These are phyloP conservation scores for Penicillium tannophilum DNA, from an alignment of 495 filamentous ascomycete genomes.

Conservation along the genomic window DNA sequence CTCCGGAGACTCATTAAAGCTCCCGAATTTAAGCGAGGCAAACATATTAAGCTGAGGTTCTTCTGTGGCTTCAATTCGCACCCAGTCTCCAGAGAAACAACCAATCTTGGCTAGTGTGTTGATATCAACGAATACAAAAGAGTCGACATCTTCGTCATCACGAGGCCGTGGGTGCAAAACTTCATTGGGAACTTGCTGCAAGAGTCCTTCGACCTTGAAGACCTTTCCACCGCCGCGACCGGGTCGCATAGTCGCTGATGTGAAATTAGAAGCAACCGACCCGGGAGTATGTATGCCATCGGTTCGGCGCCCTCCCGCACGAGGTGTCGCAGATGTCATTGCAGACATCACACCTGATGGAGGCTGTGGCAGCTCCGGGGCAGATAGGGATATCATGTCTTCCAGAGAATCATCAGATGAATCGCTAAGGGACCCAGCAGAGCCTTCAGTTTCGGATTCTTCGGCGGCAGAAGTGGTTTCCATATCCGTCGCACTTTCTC, in stretches of 20 bases:
- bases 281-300: conserved; percentile 76
- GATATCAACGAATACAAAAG: conserved; percentile 84
- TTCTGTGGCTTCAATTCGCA: conserved; percentile 73
- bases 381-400: conserved; percentile 80
- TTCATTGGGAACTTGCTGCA: conserved; percentile 71
- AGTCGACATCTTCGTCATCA: conserved; percentile 84
- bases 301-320: conserved; percentile 59
- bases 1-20: conserved; percentile 48
- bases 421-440: conserved; percentile 58
- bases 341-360: conserved; percentile 69
- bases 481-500: conserved; percentile 61
- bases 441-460: conserved; percentile 54
- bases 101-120: conserved; percentile 82
- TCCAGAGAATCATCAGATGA: conserved; percentile 78
- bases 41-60: conserved; percentile 62
- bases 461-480: conserved; percentile 54
- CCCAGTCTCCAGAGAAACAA: conserved; percentile 98
- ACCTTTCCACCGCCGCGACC: conserved; percentile 58
- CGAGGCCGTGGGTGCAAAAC: conserved; percentile 81
- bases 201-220: conserved; percentile 80
- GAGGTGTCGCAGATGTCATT: conserved; percentile 70
- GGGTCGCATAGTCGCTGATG: conserved; percentile 72
- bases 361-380: conserved; percentile 72
- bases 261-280: conserved; percentile 83
- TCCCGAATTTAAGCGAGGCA: conserved; percentile 51